phyloP scores from a whole-genome alignment of 148 eudicot species.

The Mesembryanthemum crystallinum region DNA sequence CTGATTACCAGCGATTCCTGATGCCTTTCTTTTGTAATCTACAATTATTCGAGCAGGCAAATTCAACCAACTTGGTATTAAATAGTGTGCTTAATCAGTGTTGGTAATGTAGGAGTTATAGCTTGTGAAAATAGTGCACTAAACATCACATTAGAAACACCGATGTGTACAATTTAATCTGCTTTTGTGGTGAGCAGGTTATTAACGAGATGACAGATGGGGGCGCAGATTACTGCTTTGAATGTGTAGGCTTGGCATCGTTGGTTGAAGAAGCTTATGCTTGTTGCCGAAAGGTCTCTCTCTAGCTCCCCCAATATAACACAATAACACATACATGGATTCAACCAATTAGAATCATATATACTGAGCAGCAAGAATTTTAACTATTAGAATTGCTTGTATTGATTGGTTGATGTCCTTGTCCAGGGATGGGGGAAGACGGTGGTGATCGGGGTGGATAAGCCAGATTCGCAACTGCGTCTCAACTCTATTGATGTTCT shows the following conservation, averaged over 20 bases:
- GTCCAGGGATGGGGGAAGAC: slow-evolving; percentile 95
- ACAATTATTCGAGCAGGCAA: no score
- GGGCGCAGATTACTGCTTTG: slow-evolving; percentile 92
- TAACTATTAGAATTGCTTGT: no score
- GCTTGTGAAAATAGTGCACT: no score
- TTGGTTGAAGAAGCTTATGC: slow-evolving; percentile 85
- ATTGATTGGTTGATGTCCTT: neutral
- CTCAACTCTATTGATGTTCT: slow-evolving; percentile 55
- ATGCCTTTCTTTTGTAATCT: no score
- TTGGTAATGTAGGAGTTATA: no score
- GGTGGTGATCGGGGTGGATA: slow-evolving; percentile 73
- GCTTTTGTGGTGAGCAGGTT: slow-evolving; percentile 36
- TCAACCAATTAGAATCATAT: no score
- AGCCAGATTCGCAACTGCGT: slow-evolving; percentile 52
- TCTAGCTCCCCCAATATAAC: no score
- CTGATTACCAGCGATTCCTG: no score
- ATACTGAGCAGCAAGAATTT: neutral
- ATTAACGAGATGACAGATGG: slow-evolving; percentile 80
- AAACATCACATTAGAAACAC: no score
- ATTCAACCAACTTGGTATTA: no score
- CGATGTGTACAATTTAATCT: neutral
- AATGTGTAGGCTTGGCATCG: slow-evolving; percentile 78
- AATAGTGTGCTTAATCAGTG: no score
- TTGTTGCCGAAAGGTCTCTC: slow-evolving; percentile 63
- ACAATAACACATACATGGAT: no score